Evolutionary conservation across 768 basidiomycete genomes (phyloP).

Genomic region (Panus rudis): DNA sequence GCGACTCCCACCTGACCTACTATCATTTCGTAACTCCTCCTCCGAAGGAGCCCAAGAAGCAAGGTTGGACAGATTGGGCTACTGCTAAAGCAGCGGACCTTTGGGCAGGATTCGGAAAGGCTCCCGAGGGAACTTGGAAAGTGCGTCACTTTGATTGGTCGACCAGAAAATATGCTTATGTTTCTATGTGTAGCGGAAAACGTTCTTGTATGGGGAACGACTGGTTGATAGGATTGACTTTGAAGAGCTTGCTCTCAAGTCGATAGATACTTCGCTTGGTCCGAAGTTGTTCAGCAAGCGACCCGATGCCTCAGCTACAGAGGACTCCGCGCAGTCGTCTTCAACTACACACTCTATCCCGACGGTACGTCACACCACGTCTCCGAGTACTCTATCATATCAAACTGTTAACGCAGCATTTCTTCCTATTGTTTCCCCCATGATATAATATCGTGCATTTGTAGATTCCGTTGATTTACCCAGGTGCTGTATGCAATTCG

Average conservation of each 20-base stretch:
- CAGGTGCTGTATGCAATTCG: slow-evolving; percentile 30
- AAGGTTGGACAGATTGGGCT: slow-evolving; percentile 41
- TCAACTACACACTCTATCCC: slow-evolving; percentile 6
- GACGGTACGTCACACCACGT: slow-evolving; percentile 11
- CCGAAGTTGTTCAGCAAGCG: slow-evolving; percentile 29
- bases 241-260: slow-evolving; percentile 72
- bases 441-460: neutral
- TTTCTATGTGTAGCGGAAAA: slow-evolving; percentile 38
- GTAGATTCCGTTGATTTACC: slow-evolving; percentile 58
- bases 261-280: slow-evolving; percentile 62
- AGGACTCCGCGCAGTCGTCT: slow-evolving; percentile 7
- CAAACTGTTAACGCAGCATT: slow-evolving; percentile 18
- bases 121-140: slow-evolving; percentile 63
- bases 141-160: slow-evolving; percentile 28
- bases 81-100: slow-evolving; percentile 44
- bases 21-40: slow-evolving; percentile 33
- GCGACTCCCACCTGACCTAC: slow-evolving; percentile 28
- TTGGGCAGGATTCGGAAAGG: slow-evolving; percentile 67
- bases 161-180: neutral
- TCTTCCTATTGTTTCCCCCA: neutral
- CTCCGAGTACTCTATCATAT: slow-evolving; percentile 1
- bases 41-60: slow-evolving; percentile 19
- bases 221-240: slow-evolving; percentile 70
- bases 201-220: slow-evolving; percentile 59
- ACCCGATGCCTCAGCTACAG: slow-evolving; percentile 8